Percentiles rank a stretch among this genome's conserved stretches.
These are phyloP conservation scores for Gloeostereum incarnatum DNA, from an alignment of 768 basidiomycete genomes.

Conservation along the genomic window DNA sequence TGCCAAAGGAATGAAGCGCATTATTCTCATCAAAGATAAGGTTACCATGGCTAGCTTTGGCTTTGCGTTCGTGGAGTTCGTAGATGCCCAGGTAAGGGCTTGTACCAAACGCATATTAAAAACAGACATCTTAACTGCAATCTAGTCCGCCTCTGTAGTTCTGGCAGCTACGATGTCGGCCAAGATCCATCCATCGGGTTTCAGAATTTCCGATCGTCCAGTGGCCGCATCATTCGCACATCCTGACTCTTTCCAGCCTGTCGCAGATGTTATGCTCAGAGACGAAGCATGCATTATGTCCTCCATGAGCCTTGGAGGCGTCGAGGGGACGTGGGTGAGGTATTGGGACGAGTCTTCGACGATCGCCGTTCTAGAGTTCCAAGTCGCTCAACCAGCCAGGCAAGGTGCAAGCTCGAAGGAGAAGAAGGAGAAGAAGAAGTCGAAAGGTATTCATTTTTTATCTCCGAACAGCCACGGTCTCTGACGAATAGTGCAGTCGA, in stretches of 20 bases:
- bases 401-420: slow-evolving; percentile 29
- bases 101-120: not conserved
- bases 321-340: slow-evolving; percentile 64
- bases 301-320: slow-evolving; percentile 59
- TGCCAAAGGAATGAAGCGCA: slow-evolving; percentile 79
- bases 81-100: slow-evolving; percentile 63
- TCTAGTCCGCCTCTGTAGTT: slow-evolving; percentile 72
- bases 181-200: slow-evolving; percentile 84
- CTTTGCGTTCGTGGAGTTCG: slow-evolving; percentile 90
- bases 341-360: slow-evolving; percentile 93
- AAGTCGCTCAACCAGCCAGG: slow-evolving; percentile 51
- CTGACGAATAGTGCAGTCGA: slow-evolving; percentile 18
- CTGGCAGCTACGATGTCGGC: slow-evolving; percentile 85
- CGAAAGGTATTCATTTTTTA: slow-evolving; percentile 30
- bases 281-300: slow-evolving; percentile 73
- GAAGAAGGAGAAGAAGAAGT: slow-evolving; percentile 57
- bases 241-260: slow-evolving; percentile 80
- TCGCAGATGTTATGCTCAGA: slow-evolving; percentile 62
- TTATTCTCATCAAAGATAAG: slow-evolving; percentile 86
- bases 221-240: slow-evolving; percentile 92
- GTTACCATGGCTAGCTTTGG: slow-evolving; percentile 84
- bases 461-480: not conserved
- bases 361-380: slow-evolving; percentile 67
- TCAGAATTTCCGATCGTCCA: slow-evolving; percentile 82
- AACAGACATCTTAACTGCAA: slow-evolving; percentile 8